Base-by-base conservation (phyloP, 169 alveolate genomes). In the Plasmodium vinckei region DNA sequence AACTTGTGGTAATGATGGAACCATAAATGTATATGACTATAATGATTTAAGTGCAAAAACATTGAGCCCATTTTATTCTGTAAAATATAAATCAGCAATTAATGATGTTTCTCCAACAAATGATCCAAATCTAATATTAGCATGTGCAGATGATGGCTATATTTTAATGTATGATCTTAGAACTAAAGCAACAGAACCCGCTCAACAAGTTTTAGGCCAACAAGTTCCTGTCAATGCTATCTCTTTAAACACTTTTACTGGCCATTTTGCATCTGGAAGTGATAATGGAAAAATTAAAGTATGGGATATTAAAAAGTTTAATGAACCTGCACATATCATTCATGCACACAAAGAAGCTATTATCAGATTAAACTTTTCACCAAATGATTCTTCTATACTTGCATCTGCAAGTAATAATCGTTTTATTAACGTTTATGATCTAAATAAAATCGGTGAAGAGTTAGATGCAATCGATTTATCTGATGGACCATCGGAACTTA, bases 91-190 rank as follows among this genome's bases (percentile, higher is more conserved):
- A 19, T 75, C 73, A 3, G 73, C 88, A 4, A 6, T 75, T 5
- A 75, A 75, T 61, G 88, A 75, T 23, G 59, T 75, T n/a, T 75
- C 75, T 46, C 39, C 88, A 6, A 60, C 73, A 12, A 75, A 75
- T 46, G 88, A 75, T 61, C 88, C 88, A 5, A 75, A 75, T 13
- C 49, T 75, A 27, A 75, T 75, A 0, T 25, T 75, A 39, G 73
- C 88, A 1, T 75, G 88, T 75, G 88, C 88, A 42, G 88, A 75
- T 61, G 49, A 75, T 75, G 88, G 88, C 0, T 75, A 75, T 25
- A 75, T 75, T 19, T 75, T 75, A 61, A 23, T 75, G 4, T 75
- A 61, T 39, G 88, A 75, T n/a, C 44, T 75, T 0, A 39, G 88
- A 47, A 17, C 61, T 5, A 75, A 75, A 33, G n/a, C 75, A 44